A percentile compares a stretch with the other conserved stretches of the same genome.
Conservation (phyloP, 176 grass and related monocot genomes). For the Ampelocalamus luodianensis region DNA sequence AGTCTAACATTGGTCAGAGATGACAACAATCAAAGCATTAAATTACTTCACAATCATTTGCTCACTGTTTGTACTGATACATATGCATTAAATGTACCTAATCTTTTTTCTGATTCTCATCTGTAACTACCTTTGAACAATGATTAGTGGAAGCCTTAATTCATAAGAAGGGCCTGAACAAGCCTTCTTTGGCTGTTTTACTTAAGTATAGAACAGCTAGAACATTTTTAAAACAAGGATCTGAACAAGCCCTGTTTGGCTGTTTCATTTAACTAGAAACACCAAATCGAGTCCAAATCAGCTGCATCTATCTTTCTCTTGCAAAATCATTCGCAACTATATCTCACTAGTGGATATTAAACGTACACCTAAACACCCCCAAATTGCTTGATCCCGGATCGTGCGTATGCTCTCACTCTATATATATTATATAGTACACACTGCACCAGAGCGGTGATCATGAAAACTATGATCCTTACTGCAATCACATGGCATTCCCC, state of each 20-base stretch:
- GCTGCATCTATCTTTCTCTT: background rate
- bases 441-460: background rate
- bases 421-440: background rate
- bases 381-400: background rate
- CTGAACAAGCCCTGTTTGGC: background rate
- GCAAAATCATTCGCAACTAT: background rate
- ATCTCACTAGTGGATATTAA: background rate
- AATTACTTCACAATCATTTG: constrained; percentile 44
- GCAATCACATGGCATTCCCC: background rate
- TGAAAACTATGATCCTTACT: background rate
- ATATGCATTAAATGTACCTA: constrained; percentile 6
- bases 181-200: background rate
- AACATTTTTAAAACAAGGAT: background rate
- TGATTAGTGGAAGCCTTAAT: constrained; percentile 5
- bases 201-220: background rate
- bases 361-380: background rate
- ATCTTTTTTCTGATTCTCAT: background rate
- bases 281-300: background rate
- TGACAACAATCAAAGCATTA: constrained; percentile 33
- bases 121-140: constrained; percentile 16
- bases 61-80: background rate
- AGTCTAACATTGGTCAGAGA: constrained; percentile 1
- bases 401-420: background rate
- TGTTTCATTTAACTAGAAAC: constrained; percentile 3
- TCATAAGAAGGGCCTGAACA: background rate